Base-by-base conservation (phyloP, 331 rosid genomes). In the Cydonia oblonga region DNA sequence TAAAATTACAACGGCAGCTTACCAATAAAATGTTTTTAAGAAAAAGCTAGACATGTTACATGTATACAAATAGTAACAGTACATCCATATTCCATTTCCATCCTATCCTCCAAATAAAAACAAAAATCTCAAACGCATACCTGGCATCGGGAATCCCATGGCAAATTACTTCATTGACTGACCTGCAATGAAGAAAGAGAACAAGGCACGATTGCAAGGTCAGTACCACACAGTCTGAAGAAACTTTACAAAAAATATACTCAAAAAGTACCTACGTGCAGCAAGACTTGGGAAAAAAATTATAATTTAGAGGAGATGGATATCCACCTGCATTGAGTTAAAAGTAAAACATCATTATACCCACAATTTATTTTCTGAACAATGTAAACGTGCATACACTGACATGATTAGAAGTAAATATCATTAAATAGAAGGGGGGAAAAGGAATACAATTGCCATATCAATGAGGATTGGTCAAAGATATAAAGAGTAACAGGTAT, bases 111-210 rank as follows among this genome's bases (percentile, higher is more conserved):
- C 20, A 29, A 68, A 7, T 16, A 69, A 16, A 71, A 66, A 58
- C 7, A 32, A 9, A 35, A 22, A 63, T 28, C 23, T 20, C 64
- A 11, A 64, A 66, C 8, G 44, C 56, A 20, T 76, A 93, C 98
- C 97, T 91, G 49, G 97, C 97, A 89, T 93, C 98, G 49, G 98
- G 98, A 83, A 93, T 93, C 69, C 98, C 98, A 82, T 93, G 98
- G 82, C 98, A 93, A 86, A 93, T 86, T 67, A 93, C 91, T 93
- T 93, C 98, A 74, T 93, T 93, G 42, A 93, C 92, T 26, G 98
- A 93, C 77, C 98, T 93, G 96, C 70, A 76, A 80, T 71, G 76
- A 54, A 69, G 35, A 68, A 59, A 67, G 30, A 79, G 23, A 33
- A 56, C 69, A 74, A 26, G 22, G 29, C 33, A 35, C 76, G 67